phyloP scores from a whole-genome alignment of 148 eudicot genomes.

The Fagopyrum tataricum region DNA sequence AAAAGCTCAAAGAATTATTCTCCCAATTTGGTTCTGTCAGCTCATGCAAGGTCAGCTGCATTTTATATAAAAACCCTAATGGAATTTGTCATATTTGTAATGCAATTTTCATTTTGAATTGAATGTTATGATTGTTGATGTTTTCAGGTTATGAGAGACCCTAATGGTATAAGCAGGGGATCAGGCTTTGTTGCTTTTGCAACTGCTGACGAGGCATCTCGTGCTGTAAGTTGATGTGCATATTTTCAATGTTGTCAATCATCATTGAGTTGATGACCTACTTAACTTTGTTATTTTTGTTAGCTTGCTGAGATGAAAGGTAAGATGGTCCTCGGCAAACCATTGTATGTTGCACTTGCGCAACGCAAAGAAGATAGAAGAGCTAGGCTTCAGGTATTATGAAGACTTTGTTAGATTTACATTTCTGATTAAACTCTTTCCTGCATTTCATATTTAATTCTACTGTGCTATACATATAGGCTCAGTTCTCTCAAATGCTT shows the following conservation, averaged over 20 bases:
- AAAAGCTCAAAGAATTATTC: slow-evolving; percentile 73
- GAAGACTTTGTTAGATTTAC: too few relatives aligned
- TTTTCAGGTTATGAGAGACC: slow-evolving; percentile 77
- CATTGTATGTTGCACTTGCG: slow-evolving; percentile 88
- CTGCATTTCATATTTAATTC: too few relatives aligned
- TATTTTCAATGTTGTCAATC: neutral
- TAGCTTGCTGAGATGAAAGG: slow-evolving; percentile 86
- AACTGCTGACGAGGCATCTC: slow-evolving; percentile 80
- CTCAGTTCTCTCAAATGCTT: slow-evolving; percentile 73
- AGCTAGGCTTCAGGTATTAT: slow-evolving; percentile 75
- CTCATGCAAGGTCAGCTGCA: slow-evolving; percentile 77
- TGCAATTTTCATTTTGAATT: too few relatives aligned
- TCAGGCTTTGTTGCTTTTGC: slow-evolving; percentile 94
- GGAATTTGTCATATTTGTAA: too few relatives aligned
- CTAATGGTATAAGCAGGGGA: slow-evolving; percentile 75
- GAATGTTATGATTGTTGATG: slow-evolving; percentile 7
- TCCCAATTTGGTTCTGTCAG: slow-evolving; percentile 57
- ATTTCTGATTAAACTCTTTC: too few relatives aligned
- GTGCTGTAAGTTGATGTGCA: slow-evolving; percentile 58
- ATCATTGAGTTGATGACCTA: neutral
- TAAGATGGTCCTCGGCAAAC: slow-evolving; percentile 71
- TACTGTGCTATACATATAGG: too few relatives aligned
- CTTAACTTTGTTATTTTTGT: slow-evolving; percentile 9
- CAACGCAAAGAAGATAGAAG: slow-evolving; percentile 89
- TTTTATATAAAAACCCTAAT: too few relatives aligned